Evolutionary conservation across 495 filamentous ascomycete genomes (phyloP).

Genomic region (Penicillium longicatenatum): DNA sequence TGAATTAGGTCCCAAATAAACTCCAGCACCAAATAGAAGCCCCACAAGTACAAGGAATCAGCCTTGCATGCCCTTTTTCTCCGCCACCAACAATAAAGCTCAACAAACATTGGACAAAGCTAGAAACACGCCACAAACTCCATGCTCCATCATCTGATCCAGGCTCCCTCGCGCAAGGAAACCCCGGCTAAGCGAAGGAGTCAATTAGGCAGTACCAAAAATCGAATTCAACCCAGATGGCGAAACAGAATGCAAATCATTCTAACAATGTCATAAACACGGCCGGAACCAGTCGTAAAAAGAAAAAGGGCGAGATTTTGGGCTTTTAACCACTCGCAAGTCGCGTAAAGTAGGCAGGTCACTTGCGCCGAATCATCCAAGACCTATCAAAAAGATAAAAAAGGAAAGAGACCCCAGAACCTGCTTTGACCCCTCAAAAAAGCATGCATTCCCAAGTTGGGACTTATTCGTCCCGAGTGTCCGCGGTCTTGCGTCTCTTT

Average conservation of each 20-base stretch:
- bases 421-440: background rate
- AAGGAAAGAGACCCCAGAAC: background rate
- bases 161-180: background rate
- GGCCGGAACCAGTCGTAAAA: background rate
- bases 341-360: background rate
- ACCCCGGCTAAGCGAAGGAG: background rate
- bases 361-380: background rate
- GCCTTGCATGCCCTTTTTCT: slow-evolving; percentile 5
- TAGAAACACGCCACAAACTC: background rate
- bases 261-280: background rate
- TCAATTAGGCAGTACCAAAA: background rate
- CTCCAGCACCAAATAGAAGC: background rate
- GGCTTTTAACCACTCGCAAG: background rate
- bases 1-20: background rate
- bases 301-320: background rate
- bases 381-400: background rate
- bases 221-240: background rate
- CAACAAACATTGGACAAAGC: slow-evolving; percentile 1
- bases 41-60: background rate
- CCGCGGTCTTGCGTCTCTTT: slow-evolving; percentile 36
- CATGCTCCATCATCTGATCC: background rate
- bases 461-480: background rate
- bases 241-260: background rate
- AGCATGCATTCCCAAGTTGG: background rate
- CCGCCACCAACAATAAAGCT: slow-evolving; percentile 6